Conservation (phyloP, 164 flowering plant species). For the Vitis vinifera region DNA sequence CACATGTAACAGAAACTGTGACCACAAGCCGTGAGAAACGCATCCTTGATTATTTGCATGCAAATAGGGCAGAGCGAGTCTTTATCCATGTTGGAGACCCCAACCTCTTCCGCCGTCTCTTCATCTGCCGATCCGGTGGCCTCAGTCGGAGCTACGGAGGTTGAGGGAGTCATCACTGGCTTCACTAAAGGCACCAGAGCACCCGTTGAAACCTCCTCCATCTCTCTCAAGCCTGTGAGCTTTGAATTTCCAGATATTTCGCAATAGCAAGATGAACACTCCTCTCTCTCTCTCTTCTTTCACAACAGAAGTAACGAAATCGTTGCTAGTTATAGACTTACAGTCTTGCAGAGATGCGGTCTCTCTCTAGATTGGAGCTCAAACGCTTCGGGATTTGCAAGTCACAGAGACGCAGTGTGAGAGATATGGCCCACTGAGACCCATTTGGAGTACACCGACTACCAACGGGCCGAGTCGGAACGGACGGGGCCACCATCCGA, state of each 20-base stretch:
- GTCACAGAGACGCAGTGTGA: no score
- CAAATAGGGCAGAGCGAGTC: conserved; percentile 90
- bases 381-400: no score
- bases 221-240: conserved; percentile 2
- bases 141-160: conserved; percentile 4
- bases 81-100: conserved; percentile 50
- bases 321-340: no score
- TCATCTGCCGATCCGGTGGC: conserved; percentile 6
- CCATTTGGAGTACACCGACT: no score
- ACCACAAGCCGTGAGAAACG: conserved; percentile 89
- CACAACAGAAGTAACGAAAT: no score
- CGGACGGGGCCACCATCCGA: no score
- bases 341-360: no score
- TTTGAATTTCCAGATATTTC: not conserved
- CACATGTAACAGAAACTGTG: conserved; percentile 99
- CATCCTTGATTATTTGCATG: conserved; percentile 93
- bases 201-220: conserved; percentile 50
- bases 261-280: no score
- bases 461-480: no score
- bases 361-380: no score
- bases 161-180: conserved; percentile 28
- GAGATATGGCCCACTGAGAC: no score
- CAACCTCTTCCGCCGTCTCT: conserved; percentile 8
- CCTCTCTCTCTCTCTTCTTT: no score
- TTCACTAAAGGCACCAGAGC: conserved; percentile 67